These are phyloP conservation scores for Mycena kentingensis DNA, from an alignment of 768 basidiomycete species.

Conservation along the genomic window DNA sequence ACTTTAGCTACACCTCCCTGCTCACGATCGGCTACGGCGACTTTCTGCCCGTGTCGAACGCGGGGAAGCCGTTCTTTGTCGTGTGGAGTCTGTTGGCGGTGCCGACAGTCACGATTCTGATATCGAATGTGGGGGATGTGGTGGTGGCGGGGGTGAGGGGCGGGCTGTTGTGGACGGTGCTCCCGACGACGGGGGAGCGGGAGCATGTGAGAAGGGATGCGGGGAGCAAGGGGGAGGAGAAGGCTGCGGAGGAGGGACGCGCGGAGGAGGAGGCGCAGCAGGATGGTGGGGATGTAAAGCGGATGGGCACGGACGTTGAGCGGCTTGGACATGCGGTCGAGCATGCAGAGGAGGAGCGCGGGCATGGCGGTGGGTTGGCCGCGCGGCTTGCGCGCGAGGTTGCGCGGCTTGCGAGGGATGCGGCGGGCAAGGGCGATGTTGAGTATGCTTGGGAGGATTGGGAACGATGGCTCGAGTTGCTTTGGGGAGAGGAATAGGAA, in stretches of 20 bases:
- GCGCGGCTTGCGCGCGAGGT: slow-evolving; percentile 35
- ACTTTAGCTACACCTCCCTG: slow-evolving; percentile 42
- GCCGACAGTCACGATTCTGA: slow-evolving; percentile 43
- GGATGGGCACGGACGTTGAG: slow-evolving; percentile 30
- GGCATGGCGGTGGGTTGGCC: slow-evolving; percentile 29
- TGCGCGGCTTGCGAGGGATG: slow-evolving; percentile 32
- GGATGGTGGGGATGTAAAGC: slow-evolving; percentile 19
- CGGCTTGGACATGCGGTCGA: slow-evolving; percentile 39
- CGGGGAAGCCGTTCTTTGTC: slow-evolving; percentile 45
- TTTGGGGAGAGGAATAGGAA: slow-evolving; percentile 25
- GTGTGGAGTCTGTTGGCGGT: slow-evolving; percentile 44
- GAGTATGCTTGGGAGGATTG: slow-evolving; percentile 43
- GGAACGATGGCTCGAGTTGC: slow-evolving; percentile 34
- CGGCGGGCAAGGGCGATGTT: slow-evolving; percentile 27
- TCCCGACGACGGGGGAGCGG: slow-evolving; percentile 30
- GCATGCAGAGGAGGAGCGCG: slow-evolving; percentile 29
- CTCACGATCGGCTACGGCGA: slow-evolving; percentile 48
- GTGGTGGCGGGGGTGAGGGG: slow-evolving; percentile 42
- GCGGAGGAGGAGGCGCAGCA: slow-evolving; percentile 6
- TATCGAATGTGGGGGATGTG: slow-evolving; percentile 52
- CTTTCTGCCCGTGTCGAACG: slow-evolving; percentile 36
- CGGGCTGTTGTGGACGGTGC: slow-evolving; percentile 33
- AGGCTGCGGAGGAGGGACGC: slow-evolving; percentile 1
- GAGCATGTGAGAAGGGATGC: slow-evolving; percentile 17
- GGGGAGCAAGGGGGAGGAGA: neutral